Percentiles rank a stretch among this genome's conserved stretches.
Conservation (phyloP, 305 asterid genomes). For the Salvia sclarea region DNA sequence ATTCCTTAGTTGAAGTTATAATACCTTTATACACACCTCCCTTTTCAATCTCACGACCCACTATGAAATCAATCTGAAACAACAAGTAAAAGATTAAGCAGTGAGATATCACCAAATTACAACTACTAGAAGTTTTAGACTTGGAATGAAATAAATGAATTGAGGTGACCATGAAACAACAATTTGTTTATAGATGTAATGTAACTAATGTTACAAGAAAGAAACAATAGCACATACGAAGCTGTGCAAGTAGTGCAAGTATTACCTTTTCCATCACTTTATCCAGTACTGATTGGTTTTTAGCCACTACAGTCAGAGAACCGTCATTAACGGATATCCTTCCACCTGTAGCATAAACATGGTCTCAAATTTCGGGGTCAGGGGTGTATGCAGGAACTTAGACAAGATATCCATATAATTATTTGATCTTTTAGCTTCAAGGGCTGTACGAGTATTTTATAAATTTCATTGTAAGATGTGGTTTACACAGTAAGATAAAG, state of each 20-base stretch:
- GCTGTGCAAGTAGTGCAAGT: conserved; percentile 6
- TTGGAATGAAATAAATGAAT: no score
- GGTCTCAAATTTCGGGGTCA: conserved; percentile 16
- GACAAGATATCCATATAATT: background rate
- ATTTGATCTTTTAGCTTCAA: background rate
- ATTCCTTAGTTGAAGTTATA: conserved; percentile 78
- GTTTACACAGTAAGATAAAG: background rate
- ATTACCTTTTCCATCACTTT: conserved; percentile 81
- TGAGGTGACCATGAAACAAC: conserved; percentile 13
- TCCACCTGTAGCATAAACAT: conserved; percentile 62
- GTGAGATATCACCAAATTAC: no score
- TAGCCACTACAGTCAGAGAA: conserved; percentile 74
- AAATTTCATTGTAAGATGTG: background rate
- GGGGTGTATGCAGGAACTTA: background rate
- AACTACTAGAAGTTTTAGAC: no score
- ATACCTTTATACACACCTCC: conserved; percentile 85
- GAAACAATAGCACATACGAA: conserved; percentile 10
- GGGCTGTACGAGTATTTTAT: background rate
- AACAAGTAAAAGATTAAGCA: conserved; percentile 21
- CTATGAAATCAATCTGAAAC: conserved; percentile 72
- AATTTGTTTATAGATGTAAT: conserved; percentile 18
- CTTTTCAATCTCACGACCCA: conserved; percentile 85
- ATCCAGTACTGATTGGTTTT: conserved; percentile 72
- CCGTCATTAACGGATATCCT: conserved; percentile 84
- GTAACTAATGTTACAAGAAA: conserved; percentile 17